Conservation (phyloP, 1,284 basidiomycete species). For the Blastosporella zonata region DNA sequence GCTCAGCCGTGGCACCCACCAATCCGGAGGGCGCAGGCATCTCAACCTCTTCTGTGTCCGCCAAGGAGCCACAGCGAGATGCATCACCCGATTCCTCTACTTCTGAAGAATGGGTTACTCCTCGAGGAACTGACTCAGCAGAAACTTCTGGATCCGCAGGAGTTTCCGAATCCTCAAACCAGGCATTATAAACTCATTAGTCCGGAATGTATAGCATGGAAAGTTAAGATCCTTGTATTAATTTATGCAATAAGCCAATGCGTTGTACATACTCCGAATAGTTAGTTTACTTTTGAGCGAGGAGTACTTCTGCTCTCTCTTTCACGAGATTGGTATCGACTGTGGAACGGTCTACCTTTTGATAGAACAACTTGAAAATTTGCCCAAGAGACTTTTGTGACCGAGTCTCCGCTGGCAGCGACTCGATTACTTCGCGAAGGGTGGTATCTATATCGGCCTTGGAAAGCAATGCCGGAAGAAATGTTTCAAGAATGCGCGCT, state of each 20-base stretch:
- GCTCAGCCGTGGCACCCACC: constrained; percentile 10
- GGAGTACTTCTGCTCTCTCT: constrained; percentile 41
- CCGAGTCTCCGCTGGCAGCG: constrained; percentile 25
- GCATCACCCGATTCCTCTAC: constrained; percentile 7
- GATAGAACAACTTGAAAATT: constrained; percentile 63
- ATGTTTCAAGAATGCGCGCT: constrained; percentile 48
- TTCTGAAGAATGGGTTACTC: constrained; percentile 3
- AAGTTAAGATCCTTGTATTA: constrained; percentile 7
- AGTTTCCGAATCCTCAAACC: neutral
- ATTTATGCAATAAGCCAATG: constrained; percentile 1
- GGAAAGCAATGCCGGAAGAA: constrained; percentile 59
- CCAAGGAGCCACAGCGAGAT: constrained; percentile 3
- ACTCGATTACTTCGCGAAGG: constrained; percentile 40
- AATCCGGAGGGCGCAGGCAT: constrained; percentile 3
- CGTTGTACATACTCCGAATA: constrained; percentile 7
- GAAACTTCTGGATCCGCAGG: constrained; percentile 1
- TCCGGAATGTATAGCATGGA: neutral
- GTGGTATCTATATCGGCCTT: constrained; percentile 51
- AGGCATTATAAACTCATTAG: neutral
- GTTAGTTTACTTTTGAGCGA: constrained; percentile 24
- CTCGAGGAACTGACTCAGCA: constrained; percentile 3
- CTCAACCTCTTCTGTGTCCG: neutral
- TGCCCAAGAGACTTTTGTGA: constrained; percentile 41
- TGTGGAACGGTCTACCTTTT: constrained; percentile 51
- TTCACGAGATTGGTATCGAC: constrained; percentile 60